Base-by-base conservation (phyloP, 108 stramenopile species). In the Nitzschia sp. region DNA sequence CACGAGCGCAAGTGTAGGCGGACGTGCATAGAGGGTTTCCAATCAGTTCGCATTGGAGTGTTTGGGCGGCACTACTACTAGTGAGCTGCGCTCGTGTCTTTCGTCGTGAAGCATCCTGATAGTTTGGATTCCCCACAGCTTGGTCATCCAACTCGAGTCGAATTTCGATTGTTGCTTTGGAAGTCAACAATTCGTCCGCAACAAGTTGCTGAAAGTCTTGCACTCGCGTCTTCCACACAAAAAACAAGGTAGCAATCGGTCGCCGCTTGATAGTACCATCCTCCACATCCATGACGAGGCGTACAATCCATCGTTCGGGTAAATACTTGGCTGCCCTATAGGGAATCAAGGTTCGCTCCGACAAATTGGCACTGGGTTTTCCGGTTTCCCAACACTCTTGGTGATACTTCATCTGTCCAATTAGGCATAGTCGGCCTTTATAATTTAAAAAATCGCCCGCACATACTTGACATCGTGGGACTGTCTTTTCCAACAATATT, bases 301-400 rank as follows among this genome's bases (percentile, higher is more conserved):
- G 33, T 4, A 61, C 9, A 61, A 61, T 61, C 36, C 29, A 25
- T 38, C 33, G 31, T 19, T 30, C 33, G 3, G 60, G 60, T 13
- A 61, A 34, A 19, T 61, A 61, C 23, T 61, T 61, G 33, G 33
- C 36, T 35, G 60, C 60, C 21, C 42, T 33, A 21, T 34, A 38
- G 33, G 35, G 60, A 34, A 34, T 34, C 60, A 61, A 34, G 15
- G 5, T 11, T 38, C 60, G 33, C 13, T 61, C 35, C 5, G 29
- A 11, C n/a, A 61, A 5, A 35, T 61, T 34, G 15, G 35, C 36
- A 21, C 60, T 61, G 17, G 60, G 60, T 23, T 61, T 61, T 18
- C 60, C 60, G 11, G 60, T 61, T 42, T 61, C 60, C 60, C 60
- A 61, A 34, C 60, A 61, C 36, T 61, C 60, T 11, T 18, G 15